Evolutionary conservation across 1,284 basidiomycete species (phyloP), one percentile per base, ranked within the genome.

Genomic region (Leccinum fallax): DNA sequence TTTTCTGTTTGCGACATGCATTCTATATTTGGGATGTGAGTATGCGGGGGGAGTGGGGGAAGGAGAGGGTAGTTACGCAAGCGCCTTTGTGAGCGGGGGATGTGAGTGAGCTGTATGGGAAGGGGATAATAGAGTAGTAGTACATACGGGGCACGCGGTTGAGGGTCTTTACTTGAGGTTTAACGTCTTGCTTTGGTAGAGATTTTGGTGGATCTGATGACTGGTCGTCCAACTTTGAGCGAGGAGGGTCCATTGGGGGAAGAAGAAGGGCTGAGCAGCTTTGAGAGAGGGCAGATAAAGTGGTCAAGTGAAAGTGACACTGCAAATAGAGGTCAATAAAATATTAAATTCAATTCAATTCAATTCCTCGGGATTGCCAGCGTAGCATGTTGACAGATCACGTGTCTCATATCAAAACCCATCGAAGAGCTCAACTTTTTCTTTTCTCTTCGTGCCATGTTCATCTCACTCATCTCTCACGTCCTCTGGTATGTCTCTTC

Each of bases 1-100:
- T 93, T 77, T 93, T 93, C 78, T 93, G 92, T 71, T 92, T 91
- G 67, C 90, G 82, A 75, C 90, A 92, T 16, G 89, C 89, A 86
- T 92, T 92, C 90, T 92, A 66, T 59, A 46, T 60, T 52, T 36
- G 53, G 1, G 15, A 13, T 30, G 55, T 71, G 57, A 69, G 67
- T 34, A 15, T 1, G 34, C 4, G 36, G 16, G 13, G 0, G n/a
- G 26, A 15, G 10, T 30, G 30, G 30, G 30, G 30, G 30, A 30
- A 15, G 52, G 36, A 32, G 3, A 34, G 7, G 15, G 21, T 2
- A 56, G 85, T 77, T 51, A 51, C 49, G 15, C 49, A 51, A 28
- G 49, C 49, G 49, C 49, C 49, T 51, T 48, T 21, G 43, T 46
- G 53, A 13, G 60, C 34, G 46, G 24, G 58, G 19, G 9, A 30